These are phyloP conservation scores for Fusarium kyushuense DNA, from an alignment of 2,329 filamentous ascomycete genomes.

Conservation along the genomic window DNA sequence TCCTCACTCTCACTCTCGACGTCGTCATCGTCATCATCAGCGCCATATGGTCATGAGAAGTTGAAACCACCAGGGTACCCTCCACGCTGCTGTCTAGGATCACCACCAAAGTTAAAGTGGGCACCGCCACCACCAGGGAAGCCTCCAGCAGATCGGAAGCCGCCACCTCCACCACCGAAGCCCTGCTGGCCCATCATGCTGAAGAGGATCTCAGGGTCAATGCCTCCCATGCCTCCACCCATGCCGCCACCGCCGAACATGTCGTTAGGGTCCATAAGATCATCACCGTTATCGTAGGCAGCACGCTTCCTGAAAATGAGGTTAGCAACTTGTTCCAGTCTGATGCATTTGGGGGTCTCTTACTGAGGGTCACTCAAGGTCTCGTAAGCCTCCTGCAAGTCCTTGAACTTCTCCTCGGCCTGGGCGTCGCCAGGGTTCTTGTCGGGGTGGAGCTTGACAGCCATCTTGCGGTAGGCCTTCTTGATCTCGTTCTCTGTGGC, in stretches of 20 bases:
- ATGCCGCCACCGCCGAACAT: slow-evolving; percentile 82
- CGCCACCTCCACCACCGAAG: slow-evolving; percentile 67
- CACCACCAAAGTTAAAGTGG: slow-evolving; percentile 68
- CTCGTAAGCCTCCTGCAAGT: slow-evolving; percentile 97
- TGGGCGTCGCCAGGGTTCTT: slow-evolving; percentile 91
- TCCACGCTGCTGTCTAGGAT: slow-evolving; percentile 53
- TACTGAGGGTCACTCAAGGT: slow-evolving; percentile 93
- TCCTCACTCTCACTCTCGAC: slow-evolving; percentile 51
- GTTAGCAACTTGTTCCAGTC: slow-evolving; percentile 51
- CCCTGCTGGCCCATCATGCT: slow-evolving; percentile 83
- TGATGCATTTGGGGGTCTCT: slow-evolving; percentile 53
- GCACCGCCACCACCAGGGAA: slow-evolving; percentile 64
- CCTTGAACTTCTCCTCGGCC: slow-evolving; percentile 95
- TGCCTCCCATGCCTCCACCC: slow-evolving; percentile 73
- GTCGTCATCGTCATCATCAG: slow-evolving; percentile 50
- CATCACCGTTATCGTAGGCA: slow-evolving; percentile 91
- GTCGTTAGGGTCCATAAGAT: slow-evolving; percentile 87
- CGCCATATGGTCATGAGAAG: slow-evolving; percentile 64
- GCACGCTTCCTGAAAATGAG: slow-evolving; percentile 76
- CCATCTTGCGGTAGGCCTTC: slow-evolving; percentile 95
- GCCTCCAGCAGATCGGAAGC: slow-evolving; percentile 64
- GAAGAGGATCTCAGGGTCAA: slow-evolving; percentile 83
- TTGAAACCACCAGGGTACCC: slow-evolving; percentile 56
- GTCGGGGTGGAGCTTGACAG: slow-evolving; percentile 94
- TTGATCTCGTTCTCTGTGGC: slow-evolving; percentile 89